phyloP scores from a whole-genome alignment of 225 moss, liverwort and hornwort genomes.

The Takakia lepidozioides region DNA sequence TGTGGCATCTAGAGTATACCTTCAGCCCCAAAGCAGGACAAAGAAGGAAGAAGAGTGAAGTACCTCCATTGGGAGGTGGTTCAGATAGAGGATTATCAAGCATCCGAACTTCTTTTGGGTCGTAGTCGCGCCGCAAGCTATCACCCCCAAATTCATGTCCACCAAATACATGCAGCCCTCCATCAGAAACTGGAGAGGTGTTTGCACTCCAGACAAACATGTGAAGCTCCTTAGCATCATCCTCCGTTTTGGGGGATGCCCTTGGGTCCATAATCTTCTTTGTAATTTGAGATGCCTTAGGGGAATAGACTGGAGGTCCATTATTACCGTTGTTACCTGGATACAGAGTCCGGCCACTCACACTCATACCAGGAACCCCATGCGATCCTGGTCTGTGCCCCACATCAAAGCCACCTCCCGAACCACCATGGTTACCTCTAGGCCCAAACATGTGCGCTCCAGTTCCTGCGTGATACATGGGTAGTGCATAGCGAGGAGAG shows the following conservation, averaged over 20 bases:
- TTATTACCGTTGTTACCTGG: slow-evolving; percentile 43
- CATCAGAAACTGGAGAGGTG: slow-evolving; percentile 82
- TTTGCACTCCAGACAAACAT: slow-evolving; percentile 60
- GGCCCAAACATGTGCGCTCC: slow-evolving; percentile 55
- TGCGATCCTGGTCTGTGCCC: slow-evolving; percentile 22
- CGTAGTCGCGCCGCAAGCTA: slow-evolving; percentile 38
- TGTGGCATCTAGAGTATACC: no score
- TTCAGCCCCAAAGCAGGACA: no score
- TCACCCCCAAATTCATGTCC: slow-evolving; percentile 30
- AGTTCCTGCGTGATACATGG: slow-evolving; percentile 46
- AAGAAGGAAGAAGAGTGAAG: background rate
- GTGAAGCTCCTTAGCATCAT: slow-evolving; percentile 55
- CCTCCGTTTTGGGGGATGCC: slow-evolving; percentile 47
- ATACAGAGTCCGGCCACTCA: slow-evolving; percentile 59
- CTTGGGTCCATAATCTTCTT: slow-evolving; percentile 53
- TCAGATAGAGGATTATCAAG: slow-evolving; percentile 67
- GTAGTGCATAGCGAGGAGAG: slow-evolving; percentile 69
- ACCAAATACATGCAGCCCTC: slow-evolving; percentile 62
- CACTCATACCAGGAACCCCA: slow-evolving; percentile 42
- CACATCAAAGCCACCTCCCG: slow-evolving; percentile 19
- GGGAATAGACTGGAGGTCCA: slow-evolving; percentile 52
- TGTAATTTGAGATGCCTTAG: slow-evolving; percentile 59
- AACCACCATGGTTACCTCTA: slow-evolving; percentile 28
- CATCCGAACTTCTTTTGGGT: slow-evolving; percentile 80
- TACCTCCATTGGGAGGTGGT: slow-evolving; percentile 25